These are phyloP conservation scores for Saccharomycopsis schoenii DNA, from an alignment of 805 yeast genomes.

Conservation along the genomic window DNA sequence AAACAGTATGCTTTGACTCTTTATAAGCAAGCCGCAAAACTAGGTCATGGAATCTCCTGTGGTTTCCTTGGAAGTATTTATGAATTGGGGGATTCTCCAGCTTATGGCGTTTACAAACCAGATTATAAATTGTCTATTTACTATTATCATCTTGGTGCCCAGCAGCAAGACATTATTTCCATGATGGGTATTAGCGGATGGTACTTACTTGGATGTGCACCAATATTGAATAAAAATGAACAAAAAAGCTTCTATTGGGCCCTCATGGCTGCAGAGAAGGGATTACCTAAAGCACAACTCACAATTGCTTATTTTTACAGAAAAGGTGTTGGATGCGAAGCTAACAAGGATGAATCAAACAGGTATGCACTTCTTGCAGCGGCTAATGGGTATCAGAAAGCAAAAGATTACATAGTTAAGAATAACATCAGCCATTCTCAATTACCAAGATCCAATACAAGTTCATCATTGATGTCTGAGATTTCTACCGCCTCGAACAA, in stretches of 20 bases:
- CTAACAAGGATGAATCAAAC: constrained; percentile 45
- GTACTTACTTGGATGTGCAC: constrained; percentile 86
- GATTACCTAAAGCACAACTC: constrained; percentile 75
- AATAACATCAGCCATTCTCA: background rate
- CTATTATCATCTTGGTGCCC: constrained; percentile 83
- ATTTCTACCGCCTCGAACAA: background rate
- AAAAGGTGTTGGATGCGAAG: constrained; percentile 75
- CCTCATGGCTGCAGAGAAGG: constrained; percentile 64
- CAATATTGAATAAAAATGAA: constrained; percentile 31
- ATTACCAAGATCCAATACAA: background rate
- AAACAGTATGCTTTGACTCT: constrained; percentile 73
- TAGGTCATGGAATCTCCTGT: constrained; percentile 75
- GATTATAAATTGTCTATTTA: constrained; percentile 53
- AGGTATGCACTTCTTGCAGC: constrained; percentile 72
- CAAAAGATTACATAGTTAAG: constrained; percentile 22
- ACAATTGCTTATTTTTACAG: constrained; percentile 76
- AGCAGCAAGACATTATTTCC: constrained; percentile 74
- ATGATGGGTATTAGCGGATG: constrained; percentile 94
- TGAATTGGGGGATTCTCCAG: constrained; percentile 46
- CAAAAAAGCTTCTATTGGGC: constrained; percentile 95
- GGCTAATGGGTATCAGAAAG: constrained; percentile 42
- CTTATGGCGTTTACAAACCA: constrained; percentile 3
- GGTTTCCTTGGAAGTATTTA: constrained; percentile 72
- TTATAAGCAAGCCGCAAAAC: constrained; percentile 76
- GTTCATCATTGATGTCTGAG: background rate